Conservation (phyloP, 1,284 basidiomycete genomes). For the Fomitopsis palustris region DNA sequence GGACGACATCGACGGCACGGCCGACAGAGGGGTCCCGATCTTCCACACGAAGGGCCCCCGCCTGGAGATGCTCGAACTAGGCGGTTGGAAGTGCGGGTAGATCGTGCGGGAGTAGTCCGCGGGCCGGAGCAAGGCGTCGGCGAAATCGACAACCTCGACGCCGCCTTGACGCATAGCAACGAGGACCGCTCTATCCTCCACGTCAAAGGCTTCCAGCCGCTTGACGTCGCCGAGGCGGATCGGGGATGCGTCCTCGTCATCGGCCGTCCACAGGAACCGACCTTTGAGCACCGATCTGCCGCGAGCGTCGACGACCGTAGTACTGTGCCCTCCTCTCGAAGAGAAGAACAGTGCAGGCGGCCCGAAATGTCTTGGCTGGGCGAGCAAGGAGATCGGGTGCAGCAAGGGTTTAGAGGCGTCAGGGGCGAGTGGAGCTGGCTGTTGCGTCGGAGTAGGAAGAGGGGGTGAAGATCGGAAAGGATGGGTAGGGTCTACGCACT, state of each 20-base stretch:
- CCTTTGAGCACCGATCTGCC: constrained; percentile 79
- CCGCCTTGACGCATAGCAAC: constrained; percentile 82
- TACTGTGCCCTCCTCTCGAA: constrained; percentile 80
- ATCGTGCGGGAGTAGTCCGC: constrained; percentile 70
- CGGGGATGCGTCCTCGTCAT: constrained; percentile 44
- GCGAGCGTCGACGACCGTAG: constrained; percentile 78
- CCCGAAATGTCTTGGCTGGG: constrained; percentile 78
- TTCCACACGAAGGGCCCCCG: constrained; percentile 75
- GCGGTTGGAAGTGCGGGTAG: constrained; percentile 63
- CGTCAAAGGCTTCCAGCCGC: constrained; percentile 73
- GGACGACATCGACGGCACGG: constrained; percentile 31
- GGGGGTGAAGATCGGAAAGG: constrained; percentile 60
- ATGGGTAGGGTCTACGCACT: constrained; percentile 71
- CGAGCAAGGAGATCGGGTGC: constrained; percentile 73
- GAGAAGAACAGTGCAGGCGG: constrained; percentile 86
- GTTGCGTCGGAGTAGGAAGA: constrained; percentile 6
- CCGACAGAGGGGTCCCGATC: constrained; percentile 64
- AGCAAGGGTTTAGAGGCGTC: constrained; percentile 58
- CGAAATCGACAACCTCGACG: constrained; percentile 71
- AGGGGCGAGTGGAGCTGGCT: constrained; percentile 15
- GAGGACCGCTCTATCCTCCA: constrained; percentile 66
- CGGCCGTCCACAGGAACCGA: constrained; percentile 71
- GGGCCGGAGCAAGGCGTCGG: constrained; percentile 71
- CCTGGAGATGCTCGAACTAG: constrained; percentile 57
- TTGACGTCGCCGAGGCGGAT: constrained; percentile 74